phyloP scores from a whole-genome alignment of 2,329 filamentous ascomycete genomes.

The Shiraia bambusicola region DNA sequence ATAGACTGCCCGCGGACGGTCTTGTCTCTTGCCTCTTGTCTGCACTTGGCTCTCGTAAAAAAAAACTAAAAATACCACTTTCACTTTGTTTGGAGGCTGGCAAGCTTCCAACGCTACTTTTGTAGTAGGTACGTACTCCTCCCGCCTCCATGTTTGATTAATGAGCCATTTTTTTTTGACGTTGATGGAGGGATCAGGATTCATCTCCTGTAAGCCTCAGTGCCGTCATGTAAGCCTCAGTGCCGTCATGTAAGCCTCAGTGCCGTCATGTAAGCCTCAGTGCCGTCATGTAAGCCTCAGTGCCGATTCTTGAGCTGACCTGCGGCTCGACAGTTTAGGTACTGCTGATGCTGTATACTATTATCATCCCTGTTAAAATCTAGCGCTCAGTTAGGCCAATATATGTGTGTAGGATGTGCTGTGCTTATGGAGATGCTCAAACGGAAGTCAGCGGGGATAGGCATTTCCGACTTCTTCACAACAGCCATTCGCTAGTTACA shows the following conservation, averaged over 20 bases:
- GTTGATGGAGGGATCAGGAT: too few species aligned
- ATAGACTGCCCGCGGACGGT: constrained; percentile 1
- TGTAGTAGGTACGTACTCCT: too few species aligned
- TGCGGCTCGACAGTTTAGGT: constrained; percentile 11
- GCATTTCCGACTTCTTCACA: not conserved
- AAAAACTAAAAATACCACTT: not conserved
- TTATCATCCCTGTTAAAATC: constrained; percentile 5
- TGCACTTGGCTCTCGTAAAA: constrained; percentile 16
- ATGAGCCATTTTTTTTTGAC: not conserved
- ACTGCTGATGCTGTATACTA: constrained; percentile 4
- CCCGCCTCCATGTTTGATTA: too few species aligned
- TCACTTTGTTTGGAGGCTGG: too few species aligned
- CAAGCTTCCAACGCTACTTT: too few species aligned
- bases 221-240: too few species aligned
- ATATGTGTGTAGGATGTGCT: constrained; percentile 9
- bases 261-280: too few species aligned
- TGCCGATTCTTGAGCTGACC: constrained; percentile 3
- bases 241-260: too few species aligned
- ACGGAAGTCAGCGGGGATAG: constrained; percentile 2
- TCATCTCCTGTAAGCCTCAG: too few species aligned
- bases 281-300: constrained; percentile 4
- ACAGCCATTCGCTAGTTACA: constrained; percentile 13
- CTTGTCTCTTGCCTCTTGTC: constrained; percentile 21
- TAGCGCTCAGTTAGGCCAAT: constrained; percentile 12
- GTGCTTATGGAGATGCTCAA: constrained; percentile 4